Evolutionary conservation across 495 filamentous ascomycete species (phyloP).

Genomic region (Penicillium ucsense): DNA sequence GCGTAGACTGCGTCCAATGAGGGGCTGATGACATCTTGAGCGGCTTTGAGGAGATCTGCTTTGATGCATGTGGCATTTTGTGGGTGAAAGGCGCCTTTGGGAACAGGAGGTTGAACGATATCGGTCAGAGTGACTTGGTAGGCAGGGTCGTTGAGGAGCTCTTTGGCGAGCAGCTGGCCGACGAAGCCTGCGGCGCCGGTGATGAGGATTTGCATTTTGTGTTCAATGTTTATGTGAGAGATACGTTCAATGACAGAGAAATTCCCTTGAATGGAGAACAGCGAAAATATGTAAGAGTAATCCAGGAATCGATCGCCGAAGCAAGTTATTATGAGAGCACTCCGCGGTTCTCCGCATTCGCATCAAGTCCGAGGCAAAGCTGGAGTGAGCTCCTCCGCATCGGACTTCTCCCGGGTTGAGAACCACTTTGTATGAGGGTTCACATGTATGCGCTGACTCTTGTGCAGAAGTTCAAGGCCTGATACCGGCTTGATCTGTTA

Average conservation of each 20-base stretch:
- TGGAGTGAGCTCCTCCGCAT: conserved; percentile 14
- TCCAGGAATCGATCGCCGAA: background rate
- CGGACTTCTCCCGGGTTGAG: conserved; percentile 25
- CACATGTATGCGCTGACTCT: background rate
- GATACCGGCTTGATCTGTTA: no score
- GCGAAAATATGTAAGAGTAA: background rate
- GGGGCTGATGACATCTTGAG: conserved; percentile 40
- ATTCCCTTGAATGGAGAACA: background rate
- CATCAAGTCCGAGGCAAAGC: conserved; percentile 30
- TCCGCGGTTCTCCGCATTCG: conserved; percentile 27
- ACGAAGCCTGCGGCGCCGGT: conserved; percentile 62
- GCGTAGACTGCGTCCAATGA: conserved; percentile 57
- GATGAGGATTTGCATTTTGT: conserved; percentile 51
- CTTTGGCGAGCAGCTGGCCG: conserved; percentile 52
- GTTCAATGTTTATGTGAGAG: background rate
- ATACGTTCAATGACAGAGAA: no score
- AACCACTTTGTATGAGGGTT: no score
- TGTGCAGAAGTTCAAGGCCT: conserved; percentile 3
- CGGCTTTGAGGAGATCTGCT: conserved; percentile 46
- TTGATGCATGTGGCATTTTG: conserved; percentile 43
- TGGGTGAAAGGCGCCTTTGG: conserved; percentile 39
- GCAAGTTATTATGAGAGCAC: conserved; percentile 11
- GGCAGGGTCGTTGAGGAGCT: conserved; percentile 45
- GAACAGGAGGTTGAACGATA: conserved; percentile 46
- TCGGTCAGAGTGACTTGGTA: conserved; percentile 53